Base-by-base conservation (phyloP, 2,329 filamentous ascomycete genomes). In the Phyllosticta capitalensis region DNA sequence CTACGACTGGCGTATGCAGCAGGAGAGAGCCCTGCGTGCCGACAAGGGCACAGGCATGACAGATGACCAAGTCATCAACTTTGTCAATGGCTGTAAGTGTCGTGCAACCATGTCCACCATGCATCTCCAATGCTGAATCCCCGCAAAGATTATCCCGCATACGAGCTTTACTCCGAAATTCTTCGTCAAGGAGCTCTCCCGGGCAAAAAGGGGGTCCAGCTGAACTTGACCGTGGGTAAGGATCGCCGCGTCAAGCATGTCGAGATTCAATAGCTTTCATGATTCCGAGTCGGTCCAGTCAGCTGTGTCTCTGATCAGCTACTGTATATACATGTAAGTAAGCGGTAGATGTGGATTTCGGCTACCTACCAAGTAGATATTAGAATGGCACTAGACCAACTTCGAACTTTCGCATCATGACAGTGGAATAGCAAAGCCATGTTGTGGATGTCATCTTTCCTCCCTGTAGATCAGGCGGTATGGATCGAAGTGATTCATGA, bases 1-100 rank as follows among this genome's bases (percentile, higher is more conserved):
- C 56, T 96, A 96, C 67, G 82, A 81, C 62, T 96, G 92, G 92
- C 83, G 91, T 14, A 76, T 85, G 65, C 79, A 96, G 74, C 90
- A 95, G 74, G 91, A 96, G 74, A 81, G 81, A 54, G 81, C 81
- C 61, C 77, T 96, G 66, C 82, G 88, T 22, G 76, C 76, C 7
- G 74, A 79, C 21, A 87, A 82, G 64, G 90, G 88, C 1, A 81
- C 79, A 0, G 91, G 90, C 28, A 96, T 96, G 92, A 87, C 83
- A 1, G 86, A 89, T 65, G 86, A 90, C 59, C 82, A 92, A 70
- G 89, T 96, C 51, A 78, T 83, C 60, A 78, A 80, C 53, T 96
- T 96, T 71, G 88, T 89, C 17, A 81, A 87, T 68, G 83, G 84
- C 1, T 63, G 62, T 63, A 58, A 59, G 61, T 63, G 30, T 9